Evolutionary conservation across 148 eudicot genomes (phyloP).

Genomic region (Spergularia marina): DNA sequence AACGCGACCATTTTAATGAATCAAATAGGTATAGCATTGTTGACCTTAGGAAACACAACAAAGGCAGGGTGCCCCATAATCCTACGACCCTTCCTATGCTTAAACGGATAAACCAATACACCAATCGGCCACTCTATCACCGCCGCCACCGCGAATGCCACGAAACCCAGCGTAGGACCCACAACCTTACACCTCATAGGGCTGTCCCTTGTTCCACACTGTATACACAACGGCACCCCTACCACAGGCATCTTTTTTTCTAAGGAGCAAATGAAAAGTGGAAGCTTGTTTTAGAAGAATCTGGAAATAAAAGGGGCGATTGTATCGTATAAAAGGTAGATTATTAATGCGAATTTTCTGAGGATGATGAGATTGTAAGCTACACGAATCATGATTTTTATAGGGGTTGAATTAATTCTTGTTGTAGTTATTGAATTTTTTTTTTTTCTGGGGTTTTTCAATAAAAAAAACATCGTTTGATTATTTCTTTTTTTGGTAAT

Average conservation of each 20-base stretch:
- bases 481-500: background rate
- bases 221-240: conserved; percentile 58
- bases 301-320: conserved; percentile 11
- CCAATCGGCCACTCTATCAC: conserved; percentile 90
- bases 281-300: background rate
- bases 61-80: conserved; percentile 77
- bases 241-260: conserved; percentile 21
- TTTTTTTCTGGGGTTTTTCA: background rate
- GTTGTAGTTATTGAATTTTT: background rate
- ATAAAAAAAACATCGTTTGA: no score
- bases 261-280: background rate
- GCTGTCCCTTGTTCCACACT: conserved; percentile 69
- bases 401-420: background rate
- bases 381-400: conserved; percentile 28
- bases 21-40: conserved; percentile 57
- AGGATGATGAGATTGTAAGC: conserved; percentile 17
- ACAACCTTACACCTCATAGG: conserved; percentile 78
- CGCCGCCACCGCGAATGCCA: conserved; percentile 71
- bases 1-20: background rate
- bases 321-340: conserved; percentile 22
- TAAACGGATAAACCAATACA: conserved; percentile 52
- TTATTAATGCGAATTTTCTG: conserved; percentile 14
- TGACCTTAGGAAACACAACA: conserved; percentile 62
- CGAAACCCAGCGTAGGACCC: conserved; percentile 77
- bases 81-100: conserved; percentile 61